These are phyloP conservation scores for Hawksworthiomyces lignivorus DNA, from an alignment of 2,329 filamentous ascomycete genomes.

Conservation along the genomic window DNA sequence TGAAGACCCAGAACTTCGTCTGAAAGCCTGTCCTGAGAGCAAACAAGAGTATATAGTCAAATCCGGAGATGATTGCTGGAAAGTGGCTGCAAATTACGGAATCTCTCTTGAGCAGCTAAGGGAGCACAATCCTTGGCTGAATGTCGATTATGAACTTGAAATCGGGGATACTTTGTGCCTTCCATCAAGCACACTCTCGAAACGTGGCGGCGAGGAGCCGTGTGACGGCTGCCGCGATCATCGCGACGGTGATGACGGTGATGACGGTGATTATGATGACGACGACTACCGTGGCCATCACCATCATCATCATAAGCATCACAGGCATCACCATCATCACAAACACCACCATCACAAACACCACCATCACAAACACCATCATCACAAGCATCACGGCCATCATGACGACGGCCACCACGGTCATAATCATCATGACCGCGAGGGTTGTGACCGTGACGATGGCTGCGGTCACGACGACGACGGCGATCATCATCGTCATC, in stretches of 20 bases:
- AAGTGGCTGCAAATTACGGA: constrained; percentile 2
- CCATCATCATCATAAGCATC: not conserved
- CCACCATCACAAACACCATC: not conserved
- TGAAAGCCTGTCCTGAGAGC: no score
- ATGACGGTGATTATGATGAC: not conserved
- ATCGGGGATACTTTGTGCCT: constrained; percentile 9
- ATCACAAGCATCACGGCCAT: constrained; percentile 1
- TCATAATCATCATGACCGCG: not conserved
- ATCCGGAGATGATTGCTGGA: constrained; percentile 6
- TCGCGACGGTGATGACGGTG: not conserved
- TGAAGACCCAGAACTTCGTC: no score
- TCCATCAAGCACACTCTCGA: not conserved
- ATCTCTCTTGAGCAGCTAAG: constrained; percentile 3
- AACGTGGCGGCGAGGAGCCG: not conserved
- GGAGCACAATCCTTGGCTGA: constrained; percentile 3
- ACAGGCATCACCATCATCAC: constrained; percentile 1
- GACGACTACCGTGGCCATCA: not conserved
- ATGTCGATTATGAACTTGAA: not conserved
- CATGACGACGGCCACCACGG: not conserved
- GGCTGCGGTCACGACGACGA: not conserved
- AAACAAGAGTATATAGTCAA: not conserved
- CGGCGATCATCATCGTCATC: not conserved
- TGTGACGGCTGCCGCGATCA: not conserved
- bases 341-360: constrained; percentile 1
- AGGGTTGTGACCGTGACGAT: not conserved